phyloP scores from a whole-genome alignment of 192 early-diverging fungal species.

The Dimargaris verticillata region DNA sequence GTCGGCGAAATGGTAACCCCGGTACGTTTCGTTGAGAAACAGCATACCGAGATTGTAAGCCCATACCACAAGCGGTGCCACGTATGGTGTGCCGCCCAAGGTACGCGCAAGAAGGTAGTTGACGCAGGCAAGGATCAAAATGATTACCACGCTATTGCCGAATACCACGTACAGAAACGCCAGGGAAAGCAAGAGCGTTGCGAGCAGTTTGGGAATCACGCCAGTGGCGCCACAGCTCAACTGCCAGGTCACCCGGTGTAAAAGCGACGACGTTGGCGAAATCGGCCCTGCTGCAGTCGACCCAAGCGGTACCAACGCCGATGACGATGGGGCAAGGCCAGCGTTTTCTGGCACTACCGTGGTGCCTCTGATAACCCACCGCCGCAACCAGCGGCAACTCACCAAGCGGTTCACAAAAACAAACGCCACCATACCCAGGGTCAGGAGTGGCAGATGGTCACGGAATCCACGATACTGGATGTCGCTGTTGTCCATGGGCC shows the following conservation, averaged over 20 bases:
- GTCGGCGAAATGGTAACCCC: conserved; percentile 49
- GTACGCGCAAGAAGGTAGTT: conserved; percentile 51
- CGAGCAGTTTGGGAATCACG: conserved; percentile 29
- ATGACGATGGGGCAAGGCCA: neutral
- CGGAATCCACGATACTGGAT: conserved; percentile 29
- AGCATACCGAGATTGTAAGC: conserved; percentile 60
- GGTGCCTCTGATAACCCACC: no score
- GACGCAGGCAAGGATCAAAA: conserved; percentile 36
- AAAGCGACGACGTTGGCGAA: conserved; percentile 1
- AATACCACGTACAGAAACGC: conserved; percentile 46
- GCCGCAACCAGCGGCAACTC: conserved; percentile 7
- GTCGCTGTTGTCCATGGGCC: conserved; percentile 22
- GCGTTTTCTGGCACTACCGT: neutral
- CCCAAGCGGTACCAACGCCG: neutral
- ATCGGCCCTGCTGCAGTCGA: neutral
- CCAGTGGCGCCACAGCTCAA: neutral
- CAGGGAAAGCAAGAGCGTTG: conserved; percentile 38
- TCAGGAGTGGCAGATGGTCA: conserved; percentile 31
- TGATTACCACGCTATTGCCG: conserved; percentile 64
- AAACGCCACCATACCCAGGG: conserved; percentile 17
- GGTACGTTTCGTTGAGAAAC: conserved; percentile 59
- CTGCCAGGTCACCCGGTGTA: neutral
- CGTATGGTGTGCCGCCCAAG: conserved; percentile 26
- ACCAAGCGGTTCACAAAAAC: conserved; percentile 18
- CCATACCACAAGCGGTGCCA: conserved; percentile 63